A percentile compares a stretch with the other conserved stretches of the same genome.
Conservation (phyloP, 306 rosid genomes). For the Pterocarpus macrocarpus region DNA sequence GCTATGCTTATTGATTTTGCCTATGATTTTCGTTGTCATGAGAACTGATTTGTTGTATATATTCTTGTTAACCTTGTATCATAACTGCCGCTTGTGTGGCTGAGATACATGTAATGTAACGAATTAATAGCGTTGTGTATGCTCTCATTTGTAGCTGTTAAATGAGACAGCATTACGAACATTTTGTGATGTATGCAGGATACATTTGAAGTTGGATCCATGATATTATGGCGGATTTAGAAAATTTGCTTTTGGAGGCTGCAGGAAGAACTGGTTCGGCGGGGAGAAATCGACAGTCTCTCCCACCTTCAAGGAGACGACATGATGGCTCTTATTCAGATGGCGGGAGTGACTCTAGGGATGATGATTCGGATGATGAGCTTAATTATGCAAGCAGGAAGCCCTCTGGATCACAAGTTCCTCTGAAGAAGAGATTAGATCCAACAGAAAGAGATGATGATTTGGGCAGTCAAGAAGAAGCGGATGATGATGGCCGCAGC, state of each 20-base stretch:
- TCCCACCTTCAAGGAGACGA: slow-evolving; percentile 68
- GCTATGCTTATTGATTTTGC: slow-evolving; percentile 30
- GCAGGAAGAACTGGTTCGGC: slow-evolving; percentile 85
- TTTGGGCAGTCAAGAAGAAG: slow-evolving; percentile 81
- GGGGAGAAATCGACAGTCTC: slow-evolving; percentile 70
- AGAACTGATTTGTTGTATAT: slow-evolving; percentile 16
- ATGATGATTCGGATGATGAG: slow-evolving; percentile 82
- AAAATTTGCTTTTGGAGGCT: slow-evolving; percentile 87
- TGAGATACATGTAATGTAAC: slow-evolving; percentile 6
- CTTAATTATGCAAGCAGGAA: slow-evolving; percentile 68
- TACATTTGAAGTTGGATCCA: slow-evolving; percentile 7
- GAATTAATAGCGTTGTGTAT: slow-evolving; percentile 8
- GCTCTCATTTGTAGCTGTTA: slow-evolving; percentile 2
- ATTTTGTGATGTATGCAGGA: slow-evolving; percentile 41
- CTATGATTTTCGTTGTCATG: not conserved
- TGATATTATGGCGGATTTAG: slow-evolving; percentile 74
- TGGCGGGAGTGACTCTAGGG: slow-evolving; percentile 92
- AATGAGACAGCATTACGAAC: slow-evolving; percentile 22
- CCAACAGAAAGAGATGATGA: slow-evolving; percentile 83
- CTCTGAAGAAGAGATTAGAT: slow-evolving; percentile 87
- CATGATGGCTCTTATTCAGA: slow-evolving; percentile 79
- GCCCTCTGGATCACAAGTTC: slow-evolving; percentile 86
- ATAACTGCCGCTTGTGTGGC: slow-evolving; percentile 5
- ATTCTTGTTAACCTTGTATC: not conserved
- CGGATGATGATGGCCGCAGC: slow-evolving; percentile 62